Evolutionary conservation across 2,329 filamentous ascomycete genomes (phyloP).

Genomic region (Talaromyces sp.): DNA sequence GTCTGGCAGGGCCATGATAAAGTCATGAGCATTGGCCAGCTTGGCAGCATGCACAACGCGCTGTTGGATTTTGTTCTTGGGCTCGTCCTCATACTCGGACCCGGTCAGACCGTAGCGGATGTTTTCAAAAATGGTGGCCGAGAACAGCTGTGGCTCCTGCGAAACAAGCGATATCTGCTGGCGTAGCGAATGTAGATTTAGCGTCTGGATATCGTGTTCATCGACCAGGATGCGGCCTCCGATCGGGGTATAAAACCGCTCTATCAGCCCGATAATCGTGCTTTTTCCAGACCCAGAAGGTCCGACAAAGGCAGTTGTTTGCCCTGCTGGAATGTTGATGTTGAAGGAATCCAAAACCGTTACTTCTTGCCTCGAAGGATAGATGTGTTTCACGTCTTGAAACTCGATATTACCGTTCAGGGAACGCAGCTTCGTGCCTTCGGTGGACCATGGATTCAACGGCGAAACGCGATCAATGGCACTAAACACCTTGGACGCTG

Average conservation of each 20-base stretch:
- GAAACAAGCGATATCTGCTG: constrained; percentile 90
- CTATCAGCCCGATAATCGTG: constrained; percentile 87
- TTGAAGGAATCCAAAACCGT: constrained; percentile 80
- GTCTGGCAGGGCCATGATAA: constrained; percentile 75
- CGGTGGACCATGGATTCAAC: constrained; percentile 67
- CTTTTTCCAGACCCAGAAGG: constrained; percentile 93
- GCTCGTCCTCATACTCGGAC: constrained; percentile 66
- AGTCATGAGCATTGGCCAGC: constrained; percentile 92
- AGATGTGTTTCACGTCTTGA: constrained; percentile 82
- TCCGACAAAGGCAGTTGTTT: constrained; percentile 88
- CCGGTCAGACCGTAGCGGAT: constrained; percentile 89
- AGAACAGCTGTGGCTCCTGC: constrained; percentile 88
- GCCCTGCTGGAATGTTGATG: constrained; percentile 77
- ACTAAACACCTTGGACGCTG: constrained; percentile 85
- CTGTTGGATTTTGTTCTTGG: constrained; percentile 63
- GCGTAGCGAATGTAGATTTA: constrained; percentile 87
- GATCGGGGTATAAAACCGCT: constrained; percentile 91
- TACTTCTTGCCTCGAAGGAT: constrained; percentile 87
- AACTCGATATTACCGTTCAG: constrained; percentile 77
- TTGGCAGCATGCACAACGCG: constrained; percentile 76
- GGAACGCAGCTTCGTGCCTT: constrained; percentile 67
- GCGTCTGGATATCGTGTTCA: constrained; percentile 70
- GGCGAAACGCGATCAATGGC: constrained; percentile 88
- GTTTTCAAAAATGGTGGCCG: constrained; percentile 82
- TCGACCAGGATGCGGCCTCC: constrained; percentile 74